A percentile compares a stretch with the other conserved stretches of the same genome.
Evolutionary conservation across 306 rosid species (phyloP).

Genomic region (Sphenostylis stenocarpa): DNA sequence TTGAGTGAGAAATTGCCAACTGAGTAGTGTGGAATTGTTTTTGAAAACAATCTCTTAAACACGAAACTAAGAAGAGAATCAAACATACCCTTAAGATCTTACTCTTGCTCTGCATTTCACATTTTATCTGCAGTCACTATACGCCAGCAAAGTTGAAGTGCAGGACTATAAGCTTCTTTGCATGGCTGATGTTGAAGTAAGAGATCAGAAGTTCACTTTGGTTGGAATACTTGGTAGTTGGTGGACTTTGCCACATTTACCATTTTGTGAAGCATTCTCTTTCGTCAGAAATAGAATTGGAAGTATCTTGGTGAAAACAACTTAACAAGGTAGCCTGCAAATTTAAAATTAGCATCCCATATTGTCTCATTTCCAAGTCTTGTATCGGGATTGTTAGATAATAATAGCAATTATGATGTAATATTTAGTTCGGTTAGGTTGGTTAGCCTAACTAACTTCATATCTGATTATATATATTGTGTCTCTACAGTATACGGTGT

Average conservation of each 20-base stretch:
- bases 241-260: slow-evolving; percentile 59
- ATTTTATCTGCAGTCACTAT: slow-evolving; percentile 54
- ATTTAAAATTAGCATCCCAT: slow-evolving; percentile 2
- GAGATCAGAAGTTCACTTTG: slow-evolving; percentile 50
- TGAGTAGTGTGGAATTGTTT: not conserved
- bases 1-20: not conserved
- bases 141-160: slow-evolving; percentile 77
- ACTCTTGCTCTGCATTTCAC: not conserved
- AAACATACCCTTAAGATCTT: not conserved
- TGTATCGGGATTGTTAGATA: too few species aligned
- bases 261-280: slow-evolving; percentile 36
- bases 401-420: too few species aligned
- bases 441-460: too few species aligned
- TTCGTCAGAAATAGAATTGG: slow-evolving; percentile 34
- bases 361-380: not conserved
- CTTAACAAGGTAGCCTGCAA: slow-evolving; percentile 6
- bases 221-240: slow-evolving; percentile 80
- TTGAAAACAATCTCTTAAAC: not conserved
- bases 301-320: slow-evolving; percentile 27
- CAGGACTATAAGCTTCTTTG: slow-evolving; percentile 69
- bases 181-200: slow-evolving; percentile 63
- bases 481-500: too few species aligned
- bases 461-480: too few species aligned
- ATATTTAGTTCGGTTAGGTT: too few species aligned
- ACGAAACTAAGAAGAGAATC: not conserved